Conservation (phyloP, 805 yeast species). For the Lipomyces mesembrius region DNA sequence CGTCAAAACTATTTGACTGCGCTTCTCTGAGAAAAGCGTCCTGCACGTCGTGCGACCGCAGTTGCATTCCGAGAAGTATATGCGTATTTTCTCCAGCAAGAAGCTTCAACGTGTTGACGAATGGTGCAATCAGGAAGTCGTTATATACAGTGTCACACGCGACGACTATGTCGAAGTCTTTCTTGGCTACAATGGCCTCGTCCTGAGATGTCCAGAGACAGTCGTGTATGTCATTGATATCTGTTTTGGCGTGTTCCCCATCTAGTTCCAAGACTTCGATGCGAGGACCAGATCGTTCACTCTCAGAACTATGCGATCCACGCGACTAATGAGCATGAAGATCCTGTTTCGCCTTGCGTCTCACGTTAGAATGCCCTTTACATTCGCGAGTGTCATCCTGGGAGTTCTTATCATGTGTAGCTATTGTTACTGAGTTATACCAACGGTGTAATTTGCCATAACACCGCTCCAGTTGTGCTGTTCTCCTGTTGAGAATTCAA, state of each 20-base stretch:
- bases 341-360: background rate
- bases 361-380: conserved; percentile 1
- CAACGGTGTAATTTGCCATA: conserved; percentile 60
- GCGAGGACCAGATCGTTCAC: background rate
- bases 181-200: conserved; percentile 33
- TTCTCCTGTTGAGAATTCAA: conserved; percentile 46
- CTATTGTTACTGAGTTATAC: conserved; percentile 6
- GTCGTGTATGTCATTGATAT: conserved; percentile 41
- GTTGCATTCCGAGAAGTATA: conserved; percentile 56
- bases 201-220: conserved; percentile 11
- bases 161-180: conserved; percentile 51
- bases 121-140: conserved; percentile 58
- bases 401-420: background rate
- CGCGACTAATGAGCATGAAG: background rate
- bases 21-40: conserved; percentile 53
- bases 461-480: conserved; percentile 65
- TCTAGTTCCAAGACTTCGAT: conserved; percentile 58
- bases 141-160: conserved; percentile 73
- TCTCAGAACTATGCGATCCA: background rate
- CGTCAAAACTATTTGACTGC: conserved; percentile 45
- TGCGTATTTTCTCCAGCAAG: conserved; percentile 48
- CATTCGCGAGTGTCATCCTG: background rate
- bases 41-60: conserved; percentile 57
- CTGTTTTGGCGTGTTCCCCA: conserved; percentile 60
- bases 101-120: conserved; percentile 51